phyloP scores from a whole-genome alignment of 768 basidiomycete genomes.

The Neoboletus subvelutipes region DNA sequence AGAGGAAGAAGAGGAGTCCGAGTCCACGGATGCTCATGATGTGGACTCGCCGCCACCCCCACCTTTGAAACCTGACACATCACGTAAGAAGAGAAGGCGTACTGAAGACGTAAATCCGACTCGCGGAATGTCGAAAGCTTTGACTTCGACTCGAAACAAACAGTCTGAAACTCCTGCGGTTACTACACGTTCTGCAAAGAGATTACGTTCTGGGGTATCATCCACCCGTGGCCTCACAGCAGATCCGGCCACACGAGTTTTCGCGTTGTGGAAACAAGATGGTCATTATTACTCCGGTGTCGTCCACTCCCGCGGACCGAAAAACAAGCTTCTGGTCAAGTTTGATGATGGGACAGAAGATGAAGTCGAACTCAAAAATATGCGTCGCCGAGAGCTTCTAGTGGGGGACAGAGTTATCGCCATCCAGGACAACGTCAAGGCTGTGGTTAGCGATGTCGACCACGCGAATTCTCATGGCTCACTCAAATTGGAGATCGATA shows the following conservation, averaged over 20 bases:
- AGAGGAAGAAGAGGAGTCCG: conserved; percentile 41
- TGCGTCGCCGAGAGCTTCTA: conserved; percentile 52
- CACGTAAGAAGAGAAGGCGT: conserved; percentile 52
- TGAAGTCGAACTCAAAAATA: conserved; percentile 46
- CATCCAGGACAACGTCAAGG: conserved; percentile 27
- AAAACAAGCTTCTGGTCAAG: conserved; percentile 44
- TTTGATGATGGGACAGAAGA: conserved; percentile 66
- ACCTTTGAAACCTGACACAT: conserved; percentile 13
- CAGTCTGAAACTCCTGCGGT: conserved; percentile 28
- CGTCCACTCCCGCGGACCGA: conserved; percentile 39
- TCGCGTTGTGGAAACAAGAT: conserved; percentile 64
- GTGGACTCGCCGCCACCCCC: conserved; percentile 32
- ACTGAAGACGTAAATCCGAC: conserved; percentile 27
- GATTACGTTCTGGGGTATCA: conserved; percentile 39
- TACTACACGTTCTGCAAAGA: conserved; percentile 37
- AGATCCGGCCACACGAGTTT: conserved; percentile 54
- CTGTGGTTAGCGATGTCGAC: conserved; percentile 33
- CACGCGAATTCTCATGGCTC: conserved; percentile 28
- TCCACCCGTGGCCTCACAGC: conserved; percentile 17
- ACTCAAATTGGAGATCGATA: conserved; percentile 42
- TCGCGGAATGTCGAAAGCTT: conserved; percentile 23
- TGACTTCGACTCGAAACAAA: conserved; percentile 30
- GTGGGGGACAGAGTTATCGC: conserved; percentile 58
- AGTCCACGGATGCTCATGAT: conserved; percentile 42
- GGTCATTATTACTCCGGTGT: conserved; percentile 62